These are phyloP conservation scores for Pseudopyricularia javanii DNA, from an alignment of 2,329 filamentous ascomycete species.

Conservation along the genomic window DNA sequence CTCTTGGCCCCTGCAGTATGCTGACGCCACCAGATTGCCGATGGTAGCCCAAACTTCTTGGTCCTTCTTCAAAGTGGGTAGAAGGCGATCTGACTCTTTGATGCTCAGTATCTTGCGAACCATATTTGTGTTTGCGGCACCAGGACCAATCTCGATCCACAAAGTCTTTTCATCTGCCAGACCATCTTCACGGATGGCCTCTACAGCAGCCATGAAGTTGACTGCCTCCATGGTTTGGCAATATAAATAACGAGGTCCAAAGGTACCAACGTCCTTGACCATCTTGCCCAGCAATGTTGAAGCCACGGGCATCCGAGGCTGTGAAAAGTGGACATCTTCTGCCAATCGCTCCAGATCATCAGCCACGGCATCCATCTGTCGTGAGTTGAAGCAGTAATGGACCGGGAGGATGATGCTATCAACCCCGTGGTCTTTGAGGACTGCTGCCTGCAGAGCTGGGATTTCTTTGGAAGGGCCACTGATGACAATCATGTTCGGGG, in stretches of 20 bases:
- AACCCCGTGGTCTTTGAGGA: background rate
- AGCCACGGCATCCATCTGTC: background rate
- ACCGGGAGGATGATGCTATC: background rate
- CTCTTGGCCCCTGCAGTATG: background rate
- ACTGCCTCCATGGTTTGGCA: background rate
- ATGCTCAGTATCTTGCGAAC: background rate
- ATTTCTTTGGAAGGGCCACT: background rate
- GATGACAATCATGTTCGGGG: background rate
- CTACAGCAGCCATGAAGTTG: background rate
- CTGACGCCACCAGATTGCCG: background rate
- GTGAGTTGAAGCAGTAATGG: background rate
- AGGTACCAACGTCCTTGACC: background rate
- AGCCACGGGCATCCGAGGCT: background rate
- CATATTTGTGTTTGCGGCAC: background rate
- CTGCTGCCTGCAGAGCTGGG: background rate
- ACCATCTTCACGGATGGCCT: background rate
- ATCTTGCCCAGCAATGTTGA: background rate
- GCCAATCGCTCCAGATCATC: background rate
- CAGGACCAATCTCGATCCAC: background rate
- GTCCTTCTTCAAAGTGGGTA: background rate
- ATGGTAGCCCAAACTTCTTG: background rate
- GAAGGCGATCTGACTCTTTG: background rate
- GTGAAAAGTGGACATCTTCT: background rate
- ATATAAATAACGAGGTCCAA: background rate
- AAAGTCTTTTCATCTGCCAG: background rate